Conservation (phyloP, 2,329 filamentous ascomycete species). For the Gnomoniopsis smithogilvyi region DNA sequence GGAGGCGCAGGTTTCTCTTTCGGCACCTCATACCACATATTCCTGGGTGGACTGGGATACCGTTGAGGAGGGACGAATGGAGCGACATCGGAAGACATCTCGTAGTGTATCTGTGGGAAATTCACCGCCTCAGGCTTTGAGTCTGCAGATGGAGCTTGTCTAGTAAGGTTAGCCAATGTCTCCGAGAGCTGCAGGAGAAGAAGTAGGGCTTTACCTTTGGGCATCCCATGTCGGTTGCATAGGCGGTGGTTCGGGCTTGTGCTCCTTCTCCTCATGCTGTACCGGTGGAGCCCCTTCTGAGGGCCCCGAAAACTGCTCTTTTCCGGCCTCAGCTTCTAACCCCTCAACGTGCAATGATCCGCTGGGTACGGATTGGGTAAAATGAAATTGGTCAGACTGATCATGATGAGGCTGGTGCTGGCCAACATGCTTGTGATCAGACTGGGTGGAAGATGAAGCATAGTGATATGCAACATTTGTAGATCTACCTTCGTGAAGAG, state of each 20-base stretch:
- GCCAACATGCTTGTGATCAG: slow-evolving; percentile 21
- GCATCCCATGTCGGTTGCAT: slow-evolving; percentile 46
- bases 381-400: slow-evolving; percentile 20
- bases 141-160: slow-evolving; percentile 59
- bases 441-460: slow-evolving; percentile 17
- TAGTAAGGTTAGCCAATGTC: slow-evolving; percentile 31
- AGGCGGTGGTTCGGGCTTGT: slow-evolving; percentile 32
- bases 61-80: slow-evolving; percentile 73
- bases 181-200: not conserved
- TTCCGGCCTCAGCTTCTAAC: slow-evolving; percentile 45
- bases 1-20: slow-evolving; percentile 53
- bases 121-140: slow-evolving; percentile 83
- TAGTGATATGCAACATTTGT: slow-evolving; percentile 18
- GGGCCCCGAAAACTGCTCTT: slow-evolving; percentile 34
- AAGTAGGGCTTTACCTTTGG: slow-evolving; percentile 39
- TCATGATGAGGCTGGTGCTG: slow-evolving; percentile 15
- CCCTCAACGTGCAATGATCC: slow-evolving; percentile 38
- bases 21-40: slow-evolving; percentile 88
- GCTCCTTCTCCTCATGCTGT: slow-evolving; percentile 31
- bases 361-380: slow-evolving; percentile 25
- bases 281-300: slow-evolving; percentile 32
- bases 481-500: slow-evolving; percentile 22
- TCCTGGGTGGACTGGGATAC: slow-evolving; percentile 79
- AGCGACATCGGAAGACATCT: slow-evolving; percentile 73
- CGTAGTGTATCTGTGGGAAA: slow-evolving; percentile 75